A percentile compares a stretch with the other conserved stretches of the same genome.
Conservation (phyloP, 495 filamentous ascomycete species). For the Penicillium nucicola region DNA sequence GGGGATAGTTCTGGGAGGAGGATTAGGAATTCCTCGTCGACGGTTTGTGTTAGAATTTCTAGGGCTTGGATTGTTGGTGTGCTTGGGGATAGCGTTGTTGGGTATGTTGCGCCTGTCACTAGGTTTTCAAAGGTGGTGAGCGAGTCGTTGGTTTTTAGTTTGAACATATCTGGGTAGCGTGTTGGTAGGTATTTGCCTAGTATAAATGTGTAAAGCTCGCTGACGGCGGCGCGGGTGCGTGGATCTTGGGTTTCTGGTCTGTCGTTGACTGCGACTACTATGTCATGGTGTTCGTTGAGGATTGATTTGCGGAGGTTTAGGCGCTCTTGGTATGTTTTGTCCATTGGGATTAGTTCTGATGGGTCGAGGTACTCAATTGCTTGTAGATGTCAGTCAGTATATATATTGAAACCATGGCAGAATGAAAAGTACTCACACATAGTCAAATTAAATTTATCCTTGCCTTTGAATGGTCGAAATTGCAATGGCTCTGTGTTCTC, state of each 20-base stretch:
- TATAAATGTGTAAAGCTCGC: slow-evolving; percentile 66
- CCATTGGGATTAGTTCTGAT: slow-evolving; percentile 62
- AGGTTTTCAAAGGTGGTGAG: slow-evolving; percentile 35
- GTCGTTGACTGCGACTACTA: slow-evolving; percentile 39
- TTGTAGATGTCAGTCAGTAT: slow-evolving; percentile 11
- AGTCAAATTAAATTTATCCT: slow-evolving; percentile 66
- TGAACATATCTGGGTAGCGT: slow-evolving; percentile 65
- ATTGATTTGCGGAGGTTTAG: slow-evolving; percentile 51
- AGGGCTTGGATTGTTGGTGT: slow-evolving; percentile 19
- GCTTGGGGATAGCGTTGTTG: slow-evolving; percentile 25
- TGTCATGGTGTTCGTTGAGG: slow-evolving; percentile 45
- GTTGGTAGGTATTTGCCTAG: slow-evolving; percentile 59
- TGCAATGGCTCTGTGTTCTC: slow-evolving; percentile 54
- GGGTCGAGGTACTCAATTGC: slow-evolving; percentile 50
- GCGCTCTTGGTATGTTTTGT: slow-evolving; percentile 60
- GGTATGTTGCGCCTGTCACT: slow-evolving; percentile 41
- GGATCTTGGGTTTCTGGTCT: slow-evolving; percentile 27
- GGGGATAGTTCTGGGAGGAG: slow-evolving; percentile 49
- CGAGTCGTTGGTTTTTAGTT: slow-evolving; percentile 22
- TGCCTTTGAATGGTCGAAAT: slow-evolving; percentile 58
- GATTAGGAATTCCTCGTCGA: slow-evolving; percentile 63
- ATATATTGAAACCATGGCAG: too few relatives aligned
- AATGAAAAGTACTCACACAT: slow-evolving; percentile 52
- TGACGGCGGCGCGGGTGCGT: slow-evolving; percentile 43
- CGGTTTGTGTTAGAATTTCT: slow-evolving; percentile 14